Evolutionary conservation across 306 rosid species (phyloP), one percentile per base, ranked within the genome.

Genomic region (Clitoria ternatea): DNA sequence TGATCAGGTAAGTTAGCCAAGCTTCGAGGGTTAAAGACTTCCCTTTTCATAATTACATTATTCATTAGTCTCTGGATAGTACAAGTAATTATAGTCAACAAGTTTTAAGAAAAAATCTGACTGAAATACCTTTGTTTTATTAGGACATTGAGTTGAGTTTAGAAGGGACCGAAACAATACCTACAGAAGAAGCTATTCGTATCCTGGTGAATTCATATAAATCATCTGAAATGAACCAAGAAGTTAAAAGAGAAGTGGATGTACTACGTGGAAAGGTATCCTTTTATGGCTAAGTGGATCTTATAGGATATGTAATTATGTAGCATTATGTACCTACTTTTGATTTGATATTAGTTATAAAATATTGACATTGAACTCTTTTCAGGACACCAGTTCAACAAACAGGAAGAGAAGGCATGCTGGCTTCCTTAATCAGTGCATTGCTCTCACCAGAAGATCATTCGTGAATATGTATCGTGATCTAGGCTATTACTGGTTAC

Each of bases 401-500:
- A 82, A 75, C 79, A 83, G 43, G 43, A 74, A 61, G 69, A 83
- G 75, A 80, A 69, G 22, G 26, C 96, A 74, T 29, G 89, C 92
- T 14, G 65, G 81, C 17, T 91, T 86, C 77, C 43, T 70, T 9
- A 86, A 33, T 36, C 96, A 91, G 11, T 81, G 88, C 29, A 2
- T 63, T 6, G 79, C 85, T 54, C 89, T 88, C 6, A 86, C 90
- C 0, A 80, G 32, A 70, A 83, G 96, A 75, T 91, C 92, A 0
- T 81, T 52, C 8, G 12, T 88, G 52, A 88, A 91, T 64, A 85
- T 88, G 96, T 48, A 30, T 30, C 86, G 96, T 1, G 96, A 91
- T 78, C 24, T 76, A 17, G 97, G 97, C 43, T 91, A 91, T 62
- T 91, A 91, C 14, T 86, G 90, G 96, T 15, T 91, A 19, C 90